Evolutionary conservation across 2,329 filamentous ascomycete genomes (phyloP).

Genomic region (Sclerotinia trifoliorum): DNA sequence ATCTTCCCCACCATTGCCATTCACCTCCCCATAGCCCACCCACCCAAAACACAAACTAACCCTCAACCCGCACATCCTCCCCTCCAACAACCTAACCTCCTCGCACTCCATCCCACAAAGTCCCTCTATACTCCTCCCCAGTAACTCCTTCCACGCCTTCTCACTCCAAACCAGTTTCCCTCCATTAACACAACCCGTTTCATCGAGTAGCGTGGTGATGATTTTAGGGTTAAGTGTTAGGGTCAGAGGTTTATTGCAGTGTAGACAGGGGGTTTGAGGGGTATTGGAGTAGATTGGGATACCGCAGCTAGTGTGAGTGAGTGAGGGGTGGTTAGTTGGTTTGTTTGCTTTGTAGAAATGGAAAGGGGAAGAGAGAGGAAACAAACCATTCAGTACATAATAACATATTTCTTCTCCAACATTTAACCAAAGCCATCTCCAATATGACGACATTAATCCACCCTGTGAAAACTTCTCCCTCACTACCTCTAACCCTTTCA

Average conservation of each 20-base stretch:
- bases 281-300: constrained; percentile 54
- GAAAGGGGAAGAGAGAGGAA: not conserved
- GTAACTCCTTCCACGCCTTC: constrained; percentile 51
- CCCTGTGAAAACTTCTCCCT: constrained; percentile 42
- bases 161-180: constrained; percentile 55
- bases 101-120: constrained; percentile 43
- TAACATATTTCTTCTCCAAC: constrained; percentile 39
- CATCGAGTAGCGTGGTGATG: constrained; percentile 48
- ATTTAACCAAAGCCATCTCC: constrained; percentile 34
- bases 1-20: not conserved
- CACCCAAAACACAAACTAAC: constrained; percentile 57
- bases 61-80: constrained; percentile 51
- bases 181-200: constrained; percentile 52
- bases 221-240: constrained; percentile 45
- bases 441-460: constrained; percentile 40
- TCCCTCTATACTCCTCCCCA: constrained; percentile 47
- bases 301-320: constrained; percentile 47
- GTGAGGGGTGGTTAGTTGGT: not conserved
- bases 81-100: constrained; percentile 50
- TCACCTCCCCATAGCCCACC: constrained; percentile 35
- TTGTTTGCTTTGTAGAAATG: too few relatives aligned
- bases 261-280: constrained; percentile 41
- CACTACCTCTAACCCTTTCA: constrained; percentile 42
- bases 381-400: constrained; percentile 45
- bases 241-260: constrained; percentile 39